Evolutionary conservation across 2,329 filamentous ascomycete species (phyloP).

Genomic region (Clonostachys sp.): DNA sequence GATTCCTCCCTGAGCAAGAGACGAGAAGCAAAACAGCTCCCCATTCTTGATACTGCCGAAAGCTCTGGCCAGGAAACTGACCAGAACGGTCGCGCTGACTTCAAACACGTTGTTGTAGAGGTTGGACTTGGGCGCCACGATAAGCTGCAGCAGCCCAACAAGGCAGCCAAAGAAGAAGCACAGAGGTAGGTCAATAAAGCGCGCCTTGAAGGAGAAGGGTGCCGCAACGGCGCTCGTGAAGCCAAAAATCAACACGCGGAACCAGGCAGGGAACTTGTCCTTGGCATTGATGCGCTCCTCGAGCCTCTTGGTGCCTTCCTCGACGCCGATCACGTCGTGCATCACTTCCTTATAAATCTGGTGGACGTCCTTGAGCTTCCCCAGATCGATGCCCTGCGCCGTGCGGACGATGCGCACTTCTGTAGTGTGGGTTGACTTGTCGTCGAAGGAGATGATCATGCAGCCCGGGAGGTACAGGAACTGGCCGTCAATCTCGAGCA

Average conservation of each 20-base stretch:
- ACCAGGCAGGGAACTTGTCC: constrained; percentile 46
- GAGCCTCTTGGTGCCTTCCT: constrained; percentile 50
- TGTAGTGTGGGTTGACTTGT: constrained; percentile 59
- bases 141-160: constrained; percentile 65
- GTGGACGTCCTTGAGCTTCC: constrained; percentile 57
- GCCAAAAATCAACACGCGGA: constrained; percentile 63
- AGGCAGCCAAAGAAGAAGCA: constrained; percentile 67
- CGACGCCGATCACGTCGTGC: constrained; percentile 53
- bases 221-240: constrained; percentile 68
- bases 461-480: constrained; percentile 87
- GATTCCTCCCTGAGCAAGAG: constrained; percentile 60
- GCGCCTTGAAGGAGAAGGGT: constrained; percentile 70
- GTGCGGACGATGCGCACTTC: constrained; percentile 62
- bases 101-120: constrained; percentile 65
- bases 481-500: constrained; percentile 81
- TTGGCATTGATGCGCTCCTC: constrained; percentile 49
- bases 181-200: constrained; percentile 68
- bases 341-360: constrained; percentile 62
- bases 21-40: constrained; percentile 59
- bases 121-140: constrained; percentile 64
- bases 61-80: constrained; percentile 57
- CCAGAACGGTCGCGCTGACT: constrained; percentile 55
- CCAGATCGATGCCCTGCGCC: constrained; percentile 53
- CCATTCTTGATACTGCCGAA: constrained; percentile 54
- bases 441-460: constrained; percentile 90